Evolutionary conservation across 2,329 filamentous ascomycete species (phyloP).

Genomic region (Xylariaceae sp.): DNA sequence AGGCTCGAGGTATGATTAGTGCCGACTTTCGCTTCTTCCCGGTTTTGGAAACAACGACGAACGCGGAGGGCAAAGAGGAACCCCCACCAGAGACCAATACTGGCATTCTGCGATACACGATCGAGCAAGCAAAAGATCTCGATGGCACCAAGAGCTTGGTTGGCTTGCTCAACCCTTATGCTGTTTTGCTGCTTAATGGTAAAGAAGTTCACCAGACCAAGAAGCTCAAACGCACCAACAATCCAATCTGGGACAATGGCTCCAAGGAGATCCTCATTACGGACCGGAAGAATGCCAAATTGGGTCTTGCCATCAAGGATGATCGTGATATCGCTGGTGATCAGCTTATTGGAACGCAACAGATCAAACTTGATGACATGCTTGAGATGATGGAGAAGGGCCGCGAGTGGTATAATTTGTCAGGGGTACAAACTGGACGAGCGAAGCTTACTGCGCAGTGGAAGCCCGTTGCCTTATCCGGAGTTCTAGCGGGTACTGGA

Average conservation of each 20-base stretch:
- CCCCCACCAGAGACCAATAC: constrained; percentile 88
- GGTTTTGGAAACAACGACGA: constrained; percentile 72
- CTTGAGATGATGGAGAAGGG: constrained; percentile 88
- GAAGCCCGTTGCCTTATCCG: constrained; percentile 90
- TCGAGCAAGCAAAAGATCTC: constrained; percentile 95
- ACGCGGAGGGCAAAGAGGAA: constrained; percentile 72
- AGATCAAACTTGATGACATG: constrained; percentile 95
- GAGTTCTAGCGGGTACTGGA: constrained; percentile 73
- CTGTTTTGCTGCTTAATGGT: constrained; percentile 83
- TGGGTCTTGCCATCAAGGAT: constrained; percentile 93
- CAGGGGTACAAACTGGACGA: constrained; percentile 78
- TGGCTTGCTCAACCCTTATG: constrained; percentile 89
- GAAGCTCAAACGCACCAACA: constrained; percentile 95
- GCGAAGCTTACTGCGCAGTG: constrained; percentile 91
- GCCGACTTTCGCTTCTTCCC: constrained; percentile 95
- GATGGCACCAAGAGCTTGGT: constrained; percentile 91
- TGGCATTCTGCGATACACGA: constrained; percentile 88
- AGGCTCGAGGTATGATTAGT: constrained; percentile 76
- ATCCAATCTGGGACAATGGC: constrained; percentile 92
- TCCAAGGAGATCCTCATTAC: constrained; percentile 95
- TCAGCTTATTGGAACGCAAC: constrained; percentile 85
- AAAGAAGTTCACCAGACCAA: constrained; percentile 88
- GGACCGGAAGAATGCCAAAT: constrained; percentile 84
- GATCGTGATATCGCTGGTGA: constrained; percentile 84
- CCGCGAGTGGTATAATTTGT: constrained; percentile 93